Base-by-base conservation (phyloP, 805 yeast genomes). In the Saccharomycopsis javanensis region DNA sequence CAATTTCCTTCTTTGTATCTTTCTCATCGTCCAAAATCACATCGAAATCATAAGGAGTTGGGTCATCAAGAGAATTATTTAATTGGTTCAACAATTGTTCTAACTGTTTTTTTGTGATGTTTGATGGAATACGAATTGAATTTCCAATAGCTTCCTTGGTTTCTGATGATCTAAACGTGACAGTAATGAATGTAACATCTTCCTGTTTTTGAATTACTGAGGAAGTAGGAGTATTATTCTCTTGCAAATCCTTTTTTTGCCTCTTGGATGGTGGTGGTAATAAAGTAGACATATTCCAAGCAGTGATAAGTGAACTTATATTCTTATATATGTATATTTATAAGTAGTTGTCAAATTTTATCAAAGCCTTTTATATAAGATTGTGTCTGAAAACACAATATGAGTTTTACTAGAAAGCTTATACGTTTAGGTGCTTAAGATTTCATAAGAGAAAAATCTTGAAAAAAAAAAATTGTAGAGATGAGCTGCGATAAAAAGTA, bases 231-330 rank as follows among this genome's bases (percentile, higher is more conserved):
- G 52, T 53, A 23, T 60, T 60, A 18, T 35, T 87, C 68, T 80
- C 76, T 68, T 90, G 97, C 4, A 95, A 96, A 61, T 78, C 87
- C 67, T 82, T 81, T 70, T 79, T 87, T 68, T 88, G 96, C 67
- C 83, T 88, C 70, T 94, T 92, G 1, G 96, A 85, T 20, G 88
- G 96, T 45, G 97, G 98, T 27, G 99, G 99, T 51, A 94, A 70
- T 50, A 88, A 75, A 0, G 98, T 94, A 54, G 98, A 94, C 98
- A 92, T 91, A 8, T n/a, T n/a, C n/a, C n/a, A n/a, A n/a, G n/a
- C n/a, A n/a, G n/a, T n/a, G n/a, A n/a, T n/a, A n/a, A n/a, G n/a
- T n/a, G n/a, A n/a, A n/a, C n/a, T n/a, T n/a, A n/a, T n/a, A n/a
- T n/a, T n/a, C n/a, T n/a, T n/a, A n/a, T n/a, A n/a, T n/a, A n/a